A percentile compares a stretch with the other conserved stretches of the same genome.
phyloP scores from a whole-genome alignment of 345 rosid species.

The Arabidopsis thaliana region TAIR10.1 NC_003070.9:17126001-17126500 shows the following conservation, averaged over 20 bases:
- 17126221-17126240: background rate
- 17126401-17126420: too few relatives aligned
- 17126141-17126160: background rate
- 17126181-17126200: background rate
- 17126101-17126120: background rate
- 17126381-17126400: too few relatives aligned
- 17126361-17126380: background rate
- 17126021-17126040: too few relatives aligned
- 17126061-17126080: background rate
- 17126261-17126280: background rate
- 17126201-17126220: background rate
- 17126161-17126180: background rate
- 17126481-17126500: background rate
- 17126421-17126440: too few relatives aligned
- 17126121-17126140: background rate
- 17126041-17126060: background rate
- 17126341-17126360: slow-evolving; percentile 4
- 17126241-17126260: too few relatives aligned
- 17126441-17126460: background rate
- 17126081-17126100: background rate
- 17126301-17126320: slow-evolving; percentile 20
- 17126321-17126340: background rate
- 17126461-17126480: background rate
- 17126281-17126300: slow-evolving; percentile 10
- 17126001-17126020: too few relatives aligned